A percentile compares a stretch with the other conserved stretches of the same genome.
Evolutionary conservation across 2,329 filamentous ascomycete species (phyloP).

Genomic region (Berkeleyomyces rouxiae): DNA sequence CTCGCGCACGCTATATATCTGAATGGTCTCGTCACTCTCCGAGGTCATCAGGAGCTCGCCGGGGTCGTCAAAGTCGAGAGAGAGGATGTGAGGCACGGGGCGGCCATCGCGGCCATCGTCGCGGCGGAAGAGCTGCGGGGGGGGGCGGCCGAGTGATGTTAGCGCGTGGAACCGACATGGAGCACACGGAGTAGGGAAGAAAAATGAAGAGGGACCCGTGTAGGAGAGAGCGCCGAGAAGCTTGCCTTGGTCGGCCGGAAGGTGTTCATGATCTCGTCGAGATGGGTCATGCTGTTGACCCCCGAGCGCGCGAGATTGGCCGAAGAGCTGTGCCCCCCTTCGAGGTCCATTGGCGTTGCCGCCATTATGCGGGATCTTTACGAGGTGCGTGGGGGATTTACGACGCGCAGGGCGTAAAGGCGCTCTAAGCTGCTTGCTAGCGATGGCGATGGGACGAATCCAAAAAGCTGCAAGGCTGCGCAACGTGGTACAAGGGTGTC

Average conservation of each 20-base stretch:
- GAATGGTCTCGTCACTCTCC: constrained; percentile 85
- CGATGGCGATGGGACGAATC: neutral
- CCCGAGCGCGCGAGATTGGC: constrained; percentile 35
- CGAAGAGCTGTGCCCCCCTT: constrained; percentile 27
- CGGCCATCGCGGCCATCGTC: constrained; percentile 37
- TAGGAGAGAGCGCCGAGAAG: neutral
- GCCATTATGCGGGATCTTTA: constrained; percentile 24
- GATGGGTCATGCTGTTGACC: constrained; percentile 39
- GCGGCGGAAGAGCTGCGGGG: constrained; percentile 38
- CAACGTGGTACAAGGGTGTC: neutral
- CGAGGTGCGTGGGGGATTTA: neutral
- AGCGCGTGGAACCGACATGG: neutral
- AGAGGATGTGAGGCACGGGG: constrained; percentile 53
- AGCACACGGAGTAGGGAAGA: neutral
- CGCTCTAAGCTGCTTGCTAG: neutral
- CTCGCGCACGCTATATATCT: constrained; percentile 86
- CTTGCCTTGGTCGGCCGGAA: constrained; percentile 68
- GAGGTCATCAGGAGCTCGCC: constrained; percentile 85
- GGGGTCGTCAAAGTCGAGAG: constrained; percentile 89
- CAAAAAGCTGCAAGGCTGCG: neutral
- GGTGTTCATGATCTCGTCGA: constrained; percentile 59
- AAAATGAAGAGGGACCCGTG: neutral
- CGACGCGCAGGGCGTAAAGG: neutral
- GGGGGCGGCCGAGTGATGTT: neutral
- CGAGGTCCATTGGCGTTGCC: constrained; percentile 41